These are phyloP conservation scores for Lachnum nothofagi DNA, from an alignment of 2,329 filamentous ascomycete genomes.

Conservation along the genomic window DNA sequence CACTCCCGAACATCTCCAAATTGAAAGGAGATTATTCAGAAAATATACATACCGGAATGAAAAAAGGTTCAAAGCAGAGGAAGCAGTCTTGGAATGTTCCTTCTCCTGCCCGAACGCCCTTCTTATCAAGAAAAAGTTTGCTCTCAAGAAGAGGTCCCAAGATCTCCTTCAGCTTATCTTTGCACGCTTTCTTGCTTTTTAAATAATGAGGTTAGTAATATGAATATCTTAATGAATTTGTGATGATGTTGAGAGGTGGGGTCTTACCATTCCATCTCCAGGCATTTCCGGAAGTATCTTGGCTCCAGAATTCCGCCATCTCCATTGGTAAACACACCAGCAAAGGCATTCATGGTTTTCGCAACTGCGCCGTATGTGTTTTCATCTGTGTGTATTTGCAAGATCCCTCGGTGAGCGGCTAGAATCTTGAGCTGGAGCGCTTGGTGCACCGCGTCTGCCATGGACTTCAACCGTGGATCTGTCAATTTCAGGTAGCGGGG, in stretches of 20 bases:
- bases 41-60: no score
- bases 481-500: neutral
- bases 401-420: neutral
- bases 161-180: neutral
- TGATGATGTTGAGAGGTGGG: no score
- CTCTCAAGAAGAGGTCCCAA: constrained; percentile 2
- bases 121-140: constrained; percentile 3
- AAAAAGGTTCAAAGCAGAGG: neutral
- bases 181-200: neutral
- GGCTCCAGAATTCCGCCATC: neutral
- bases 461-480: neutral
- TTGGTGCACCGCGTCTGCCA: neutral
- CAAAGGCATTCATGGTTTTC: neutral
- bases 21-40: no score
- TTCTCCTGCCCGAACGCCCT: neutral
- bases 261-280: neutral
- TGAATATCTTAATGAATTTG: no score
- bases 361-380: neutral
- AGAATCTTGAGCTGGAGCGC: neutral
- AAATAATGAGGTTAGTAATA: no score
- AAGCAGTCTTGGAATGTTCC: constrained; percentile 1
- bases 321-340: neutral
- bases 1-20: no score
- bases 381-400: constrained; percentile 2
- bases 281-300: neutral